phyloP scores from a whole-genome alignment of 805 yeast species.

The Naumovozyma baii region DNA sequence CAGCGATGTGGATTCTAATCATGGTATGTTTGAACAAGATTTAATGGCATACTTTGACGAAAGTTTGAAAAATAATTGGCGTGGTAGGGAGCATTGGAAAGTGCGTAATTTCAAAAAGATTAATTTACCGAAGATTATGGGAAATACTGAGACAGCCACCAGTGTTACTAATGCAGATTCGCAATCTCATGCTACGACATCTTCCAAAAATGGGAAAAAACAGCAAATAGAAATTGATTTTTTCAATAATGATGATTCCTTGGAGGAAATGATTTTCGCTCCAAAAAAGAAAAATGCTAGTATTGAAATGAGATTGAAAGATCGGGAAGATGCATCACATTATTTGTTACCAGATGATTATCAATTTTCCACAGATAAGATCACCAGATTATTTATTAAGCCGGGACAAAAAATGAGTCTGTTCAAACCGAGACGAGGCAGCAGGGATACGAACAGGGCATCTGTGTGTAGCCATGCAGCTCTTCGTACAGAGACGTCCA shows the following conservation, averaged over 20 bases:
- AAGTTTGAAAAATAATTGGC: slow-evolving; percentile 62
- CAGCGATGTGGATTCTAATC: slow-evolving; percentile 12
- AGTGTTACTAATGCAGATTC: slow-evolving; percentile 3
- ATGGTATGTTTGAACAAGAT: slow-evolving; percentile 43
- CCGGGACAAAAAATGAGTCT: slow-evolving; percentile 42
- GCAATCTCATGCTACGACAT: slow-evolving; percentile 5
- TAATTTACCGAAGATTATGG: slow-evolving; percentile 3
- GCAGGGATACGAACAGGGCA: background rate
- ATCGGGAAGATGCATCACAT: slow-evolving; percentile 33
- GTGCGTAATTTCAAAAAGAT: slow-evolving; percentile 48
- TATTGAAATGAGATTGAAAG: slow-evolving; percentile 36
- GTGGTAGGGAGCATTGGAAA: slow-evolving; percentile 92
- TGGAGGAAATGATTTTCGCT: slow-evolving; percentile 35
- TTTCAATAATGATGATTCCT: slow-evolving; percentile 29
- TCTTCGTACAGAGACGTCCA: background rate
- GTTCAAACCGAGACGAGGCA: slow-evolving; percentile 14
- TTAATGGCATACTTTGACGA: slow-evolving; percentile 77
- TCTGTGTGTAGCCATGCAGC: background rate
- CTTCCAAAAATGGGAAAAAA: slow-evolving; percentile 27
- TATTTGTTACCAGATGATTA: slow-evolving; percentile 64
- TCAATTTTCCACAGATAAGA: slow-evolving; percentile 57
- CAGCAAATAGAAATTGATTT: slow-evolving; percentile 38
- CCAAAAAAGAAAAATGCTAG: slow-evolving; percentile 26
- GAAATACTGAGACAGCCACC: background rate
- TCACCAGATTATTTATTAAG: slow-evolving; percentile 59